Evolutionary conservation across 768 basidiomycete genomes (phyloP), one percentile per base, ranked within the genome.

Genomic region (Mycena rosella): DNA sequence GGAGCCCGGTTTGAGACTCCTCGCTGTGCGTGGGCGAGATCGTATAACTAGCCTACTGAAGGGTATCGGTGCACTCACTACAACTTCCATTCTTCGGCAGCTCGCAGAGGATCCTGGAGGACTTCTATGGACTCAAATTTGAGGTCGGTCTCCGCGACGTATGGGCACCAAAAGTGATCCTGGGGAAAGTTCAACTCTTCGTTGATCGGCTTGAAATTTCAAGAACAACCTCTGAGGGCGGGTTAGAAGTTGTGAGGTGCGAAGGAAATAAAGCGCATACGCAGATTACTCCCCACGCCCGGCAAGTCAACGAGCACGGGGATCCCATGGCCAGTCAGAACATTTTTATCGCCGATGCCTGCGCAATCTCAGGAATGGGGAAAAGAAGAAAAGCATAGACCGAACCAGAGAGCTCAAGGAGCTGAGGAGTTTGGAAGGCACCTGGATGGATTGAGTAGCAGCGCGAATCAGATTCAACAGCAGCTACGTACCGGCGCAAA

Each of bases 401-500:
- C 14, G 38, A 38, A 71, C 75, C 76, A 40, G 76, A 79, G 22
- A 78, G 60, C 44, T 78, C 78, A 17, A 79, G 64, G 11, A 79
- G 58, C 63, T 78, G 76, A 10, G 79, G 77, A 3, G 77, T 76
- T 51, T 80, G 73, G 49, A 75, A 63, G 9, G 77, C 52, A 54
- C 77, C 76, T 78, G 18, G 15, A 18, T n/a, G 29, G n/a, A 17
- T n/a, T 18, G 18, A 44, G 18, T 14, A n/a, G 24, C 4, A 32
- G 40, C 42, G 29, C 42, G 9, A 38, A 48, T 24, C 44, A 24
- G 13, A 30, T n/a, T 48, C 24, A 49, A 27, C 13, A 27, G 26
- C 15, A 34, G 20, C 45, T 18, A 34, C 63, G n/a, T 75, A 48
- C 85, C 85, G 22, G 78, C 81, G 9, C 81, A 70, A 9, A 83